These are phyloP conservation scores for Fraxinus sp. DNA, from an alignment of 305 asterid genomes.

Conservation along the genomic window DNA sequence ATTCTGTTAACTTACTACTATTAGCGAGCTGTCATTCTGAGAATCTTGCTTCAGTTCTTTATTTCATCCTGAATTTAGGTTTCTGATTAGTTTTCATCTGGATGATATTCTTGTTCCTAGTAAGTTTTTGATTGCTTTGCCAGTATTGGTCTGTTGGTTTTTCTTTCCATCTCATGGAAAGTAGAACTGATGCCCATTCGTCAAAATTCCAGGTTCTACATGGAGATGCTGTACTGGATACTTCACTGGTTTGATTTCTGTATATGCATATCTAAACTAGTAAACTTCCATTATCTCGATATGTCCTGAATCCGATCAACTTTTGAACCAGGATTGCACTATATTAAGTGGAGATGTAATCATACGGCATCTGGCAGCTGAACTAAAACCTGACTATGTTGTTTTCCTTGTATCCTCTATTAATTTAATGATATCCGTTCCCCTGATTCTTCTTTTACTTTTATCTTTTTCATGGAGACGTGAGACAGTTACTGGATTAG, in stretches of 20 bases:
- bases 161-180: conserved; percentile 17
- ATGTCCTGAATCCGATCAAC: conserved; percentile 18
- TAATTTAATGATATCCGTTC: neutral
- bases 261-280: neutral
- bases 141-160: neutral
- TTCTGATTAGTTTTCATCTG: neutral
- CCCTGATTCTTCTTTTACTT: neutral
- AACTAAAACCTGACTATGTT: conserved; percentile 69
- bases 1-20: neutral
- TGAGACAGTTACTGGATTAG: neutral
- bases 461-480: conserved; percentile 17
- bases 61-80: neutral
- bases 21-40: neutral
- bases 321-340: conserved; percentile 75
- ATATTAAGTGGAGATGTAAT: conserved; percentile 92
- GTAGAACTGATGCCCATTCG: conserved; percentile 20
- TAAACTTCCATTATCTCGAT: conserved; percentile 18
- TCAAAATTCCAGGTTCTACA: conserved; percentile 68
- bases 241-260: conserved; percentile 62
- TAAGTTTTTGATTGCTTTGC: conserved; percentile 6
- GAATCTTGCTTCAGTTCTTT: neutral
- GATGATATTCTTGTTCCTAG: neutral
- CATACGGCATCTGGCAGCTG: conserved; percentile 75
- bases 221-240: conserved; percentile 95
- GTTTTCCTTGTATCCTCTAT: conserved; percentile 87